Evolutionary conservation across 331 rosid species (phyloP), one percentile per base, ranked within the genome.

Genomic region (Stylosanthes scabra): DNA sequence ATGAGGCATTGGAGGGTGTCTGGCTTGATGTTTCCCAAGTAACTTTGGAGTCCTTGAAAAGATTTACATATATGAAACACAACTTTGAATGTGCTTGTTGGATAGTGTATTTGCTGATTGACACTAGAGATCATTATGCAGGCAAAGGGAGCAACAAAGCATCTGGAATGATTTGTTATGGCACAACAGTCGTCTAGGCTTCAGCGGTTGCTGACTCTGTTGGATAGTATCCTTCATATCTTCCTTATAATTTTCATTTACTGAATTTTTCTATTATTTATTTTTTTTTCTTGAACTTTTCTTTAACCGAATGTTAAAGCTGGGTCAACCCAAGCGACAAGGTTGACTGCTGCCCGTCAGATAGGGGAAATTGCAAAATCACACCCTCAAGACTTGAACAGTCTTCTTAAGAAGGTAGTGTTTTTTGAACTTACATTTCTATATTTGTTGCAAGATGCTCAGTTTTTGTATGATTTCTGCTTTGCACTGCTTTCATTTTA

Each of bases 121-220:
- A 74, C 68, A 42, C 61, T 46, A 45, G 56, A 31, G 63, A 64
- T 39, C 68, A 45, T 34, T 34, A 34, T 34, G 39, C 69, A 77
- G 72, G 40, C 63, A 27, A 78, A 72, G 59, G 51, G 56, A 71
- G 74, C 66, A 27, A 59, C 40, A 55, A 57, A 81, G 74, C 64
- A 6, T 71, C 74, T 86, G 91, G 92, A 84, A 93, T 93, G 98
- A 83, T 81, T 88, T 55, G 84, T 86, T 63, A 93, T 93, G 97
- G 98, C 98, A 62, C 96, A 89, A 68, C 97, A 93, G 86, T 91
- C 98, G 68, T 91, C 99, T 52, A 96, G 99, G 80, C 97, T 94
- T 77, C 93, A 94, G 81, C 99, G 99, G 75, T 86, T 94, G 63
- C 99, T 94, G 61, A 94, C 97, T 79, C 96, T 94, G 45, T 83